Evolutionary conservation across 2,329 filamentous ascomycete species (phyloP).

Genomic region (Cordyceps fumosorosea): DNA sequence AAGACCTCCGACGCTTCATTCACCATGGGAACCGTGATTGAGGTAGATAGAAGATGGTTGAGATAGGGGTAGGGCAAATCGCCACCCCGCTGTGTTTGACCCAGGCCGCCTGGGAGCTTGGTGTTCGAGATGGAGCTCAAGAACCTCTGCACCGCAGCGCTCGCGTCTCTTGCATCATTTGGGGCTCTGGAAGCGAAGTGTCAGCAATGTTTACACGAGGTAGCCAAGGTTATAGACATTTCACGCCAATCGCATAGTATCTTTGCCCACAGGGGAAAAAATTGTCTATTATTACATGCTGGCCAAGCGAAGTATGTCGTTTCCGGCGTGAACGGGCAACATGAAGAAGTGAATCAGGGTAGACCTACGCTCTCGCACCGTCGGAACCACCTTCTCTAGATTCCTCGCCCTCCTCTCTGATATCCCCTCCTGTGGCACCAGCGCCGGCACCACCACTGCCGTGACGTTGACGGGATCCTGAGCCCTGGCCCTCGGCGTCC

Average conservation of each 20-base stretch:
- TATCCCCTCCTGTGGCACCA: constrained; percentile 83
- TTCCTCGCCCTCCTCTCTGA: constrained; percentile 82
- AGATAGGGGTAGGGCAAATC: constrained; percentile 73
- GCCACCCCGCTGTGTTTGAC: constrained; percentile 25
- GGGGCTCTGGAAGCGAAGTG: constrained; percentile 45
- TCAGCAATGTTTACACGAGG: constrained; percentile 31
- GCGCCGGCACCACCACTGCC: constrained; percentile 74
- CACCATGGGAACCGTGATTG: constrained; percentile 71
- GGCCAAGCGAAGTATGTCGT: constrained; percentile 6
- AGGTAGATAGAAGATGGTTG: constrained; percentile 73
- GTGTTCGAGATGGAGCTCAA: constrained; percentile 69
- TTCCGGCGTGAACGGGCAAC: constrained; percentile 10
- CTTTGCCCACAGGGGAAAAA: constrained; percentile 4
- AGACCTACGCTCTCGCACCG: constrained; percentile 98
- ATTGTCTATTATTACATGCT: constrained; percentile 12
- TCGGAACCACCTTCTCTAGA: constrained; percentile 91
- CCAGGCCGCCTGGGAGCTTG: constrained; percentile 33
- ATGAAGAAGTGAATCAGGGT: constrained; percentile 24
- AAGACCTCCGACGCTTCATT: constrained; percentile 57
- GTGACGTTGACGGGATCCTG: constrained; percentile 47
- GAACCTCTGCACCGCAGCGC: constrained; percentile 78
- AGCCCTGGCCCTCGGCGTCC: constrained; percentile 61
- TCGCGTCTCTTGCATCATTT: constrained; percentile 59
- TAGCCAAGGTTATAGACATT: neutral
- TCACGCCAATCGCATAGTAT: constrained; percentile 11